Evolutionary conservation across 805 yeast species (phyloP), one percentile per base, ranked within the genome.

Genomic region (Candida vartiovaarae): DNA sequence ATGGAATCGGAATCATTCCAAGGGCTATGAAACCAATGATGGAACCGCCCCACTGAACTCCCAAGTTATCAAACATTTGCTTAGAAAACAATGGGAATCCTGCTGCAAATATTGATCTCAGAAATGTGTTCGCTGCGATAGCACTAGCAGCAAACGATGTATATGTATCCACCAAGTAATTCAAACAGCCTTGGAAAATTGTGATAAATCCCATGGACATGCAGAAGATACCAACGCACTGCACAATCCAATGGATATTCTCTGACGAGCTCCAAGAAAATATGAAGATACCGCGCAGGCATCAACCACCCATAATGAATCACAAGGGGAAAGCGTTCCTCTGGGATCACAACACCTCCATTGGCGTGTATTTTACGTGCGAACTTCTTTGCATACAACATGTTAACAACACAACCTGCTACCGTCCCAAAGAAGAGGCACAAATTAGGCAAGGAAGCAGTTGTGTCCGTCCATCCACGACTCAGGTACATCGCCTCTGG

Each of bases 101-200:
- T 29, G 78, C 82, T 29, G 78, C 86, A 59, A 78, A 72, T 5
- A 71, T 60, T 0, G 84, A 77, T 57, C 85, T 68, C 40, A 75
- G 56, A 44, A 80, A 74, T 1, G 84, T 76, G 49, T 78, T 78
- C 5, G 80, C 84, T 4, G 86, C 84, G 43, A 79, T 66, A 2
- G 83, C 82, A 10, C 82, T 74, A 2, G 85, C 85, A 7, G 84
- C 77, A 49, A 69, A 74, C 37, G 68, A 60, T 32, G 77, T 67
- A 54, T 76, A 79, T 38, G 82, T 67, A 57, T 80, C 85, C 39
- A 81, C 76, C 47, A 81, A 63, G 53, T 80, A 80, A 58, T 75
- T 78, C 40, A 80, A 60, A 47, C 77, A 71, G 6, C 82, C 78
- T 50, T 76, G 76, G 68, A 80, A 80, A 40, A 77, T 72, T 38